Conservation (phyloP, 345 rosid genomes). For the Euphorbia pulcherrima region DNA sequence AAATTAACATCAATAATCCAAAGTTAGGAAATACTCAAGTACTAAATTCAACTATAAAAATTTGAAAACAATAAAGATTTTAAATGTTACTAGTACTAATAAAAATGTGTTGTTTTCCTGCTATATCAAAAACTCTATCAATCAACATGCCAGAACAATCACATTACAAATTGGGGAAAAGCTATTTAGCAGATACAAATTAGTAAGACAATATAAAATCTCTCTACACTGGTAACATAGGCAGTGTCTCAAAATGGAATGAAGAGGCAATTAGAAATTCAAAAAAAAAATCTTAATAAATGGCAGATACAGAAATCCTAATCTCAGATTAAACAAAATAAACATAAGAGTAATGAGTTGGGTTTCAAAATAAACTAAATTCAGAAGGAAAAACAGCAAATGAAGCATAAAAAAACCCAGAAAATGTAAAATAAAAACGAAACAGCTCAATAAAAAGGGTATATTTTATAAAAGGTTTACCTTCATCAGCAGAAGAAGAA, state of each 20-base stretch:
- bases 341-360: neutral
- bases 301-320: neutral
- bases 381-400: neutral
- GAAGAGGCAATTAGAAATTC: neutral
- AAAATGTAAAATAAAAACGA: too few species aligned
- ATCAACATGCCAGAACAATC: neutral
- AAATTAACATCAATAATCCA: too few species aligned
- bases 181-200: neutral
- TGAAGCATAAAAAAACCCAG: neutral
- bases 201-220: neutral
- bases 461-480: conserved; percentile 19
- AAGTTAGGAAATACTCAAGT: too few species aligned
- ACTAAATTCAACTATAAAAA: too few species aligned
- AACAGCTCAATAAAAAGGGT: neutral
- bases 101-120: neutral
- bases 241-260: neutral
- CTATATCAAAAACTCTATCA: neutral
- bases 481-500: conserved; percentile 40
- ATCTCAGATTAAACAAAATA: neutral
- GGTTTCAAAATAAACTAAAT: neutral
- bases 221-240: too few species aligned
- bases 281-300: neutral
- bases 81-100: too few species aligned
- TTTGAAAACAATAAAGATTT: too few species aligned
- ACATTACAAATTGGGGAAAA: neutral